A percentile compares a stretch with the other conserved stretches of the same genome.
These are phyloP conservation scores for Xylariales sp. DNA, from an alignment of 2,329 filamentous ascomycete species.

Conservation along the genomic window DNA sequence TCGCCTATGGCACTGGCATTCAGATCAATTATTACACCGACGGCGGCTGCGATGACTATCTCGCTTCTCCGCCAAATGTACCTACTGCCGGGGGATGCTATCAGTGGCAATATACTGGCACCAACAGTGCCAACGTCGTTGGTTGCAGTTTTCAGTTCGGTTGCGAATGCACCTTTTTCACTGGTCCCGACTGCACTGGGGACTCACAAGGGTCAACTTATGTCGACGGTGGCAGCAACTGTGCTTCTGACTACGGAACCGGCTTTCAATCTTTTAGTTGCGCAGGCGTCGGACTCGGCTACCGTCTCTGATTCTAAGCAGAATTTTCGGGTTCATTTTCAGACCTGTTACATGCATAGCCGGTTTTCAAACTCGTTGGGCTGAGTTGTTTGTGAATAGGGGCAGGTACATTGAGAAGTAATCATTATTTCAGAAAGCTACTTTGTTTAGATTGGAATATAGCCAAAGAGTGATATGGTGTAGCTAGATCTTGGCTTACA, in stretches of 20 bases:
- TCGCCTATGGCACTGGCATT: too few species aligned
- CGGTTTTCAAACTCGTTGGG: too few species aligned
- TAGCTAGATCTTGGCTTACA: too few species aligned
- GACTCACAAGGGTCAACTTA: neutral
- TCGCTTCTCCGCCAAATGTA: neutral
- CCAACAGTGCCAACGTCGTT: neutral
- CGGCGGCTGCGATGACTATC: neutral
- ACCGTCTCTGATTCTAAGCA: too few species aligned
- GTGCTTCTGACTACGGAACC: neutral
- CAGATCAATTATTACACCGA: neutral
- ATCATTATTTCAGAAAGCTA: too few species aligned
- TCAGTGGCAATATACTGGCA: neutral
- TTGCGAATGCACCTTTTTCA: neutral
- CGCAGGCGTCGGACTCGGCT: too few species aligned
- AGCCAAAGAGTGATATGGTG: too few species aligned
- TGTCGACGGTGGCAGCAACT: neutral
- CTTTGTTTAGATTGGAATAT: too few species aligned
- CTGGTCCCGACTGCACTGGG: neutral
- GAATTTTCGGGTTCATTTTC: too few species aligned
- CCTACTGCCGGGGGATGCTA: neutral
- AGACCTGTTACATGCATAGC: too few species aligned
- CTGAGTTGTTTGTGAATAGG: too few species aligned
- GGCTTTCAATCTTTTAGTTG: neutral
- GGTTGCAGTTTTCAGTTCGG: neutral
- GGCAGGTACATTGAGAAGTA: too few species aligned